These are phyloP conservation scores for Penicillium mononematosum DNA, from an alignment of 495 filamentous ascomycete genomes.

Conservation along the genomic window DNA sequence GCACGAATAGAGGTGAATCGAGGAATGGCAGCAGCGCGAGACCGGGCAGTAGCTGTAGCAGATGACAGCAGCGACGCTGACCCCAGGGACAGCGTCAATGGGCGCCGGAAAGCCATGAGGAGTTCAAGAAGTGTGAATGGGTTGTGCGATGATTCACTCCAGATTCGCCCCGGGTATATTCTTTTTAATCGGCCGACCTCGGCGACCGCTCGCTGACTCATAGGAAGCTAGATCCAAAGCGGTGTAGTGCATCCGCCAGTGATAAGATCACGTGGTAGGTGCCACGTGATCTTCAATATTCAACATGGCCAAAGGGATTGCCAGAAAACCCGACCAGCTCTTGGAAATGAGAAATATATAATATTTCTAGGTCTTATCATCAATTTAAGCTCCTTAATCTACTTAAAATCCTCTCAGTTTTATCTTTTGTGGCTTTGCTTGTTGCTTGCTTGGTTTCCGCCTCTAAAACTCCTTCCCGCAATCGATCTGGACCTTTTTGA, in stretches of 20 bases:
- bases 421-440: neutral
- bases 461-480: constrained; percentile 28
- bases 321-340: neutral
- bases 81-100: constrained; percentile 43
- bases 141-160: constrained; percentile 32
- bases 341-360: constrained; percentile 5
- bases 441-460: constrained; percentile 11
- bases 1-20: constrained; percentile 37
- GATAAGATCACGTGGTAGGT: neutral
- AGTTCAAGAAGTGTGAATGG: constrained; percentile 18
- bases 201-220: constrained; percentile 38
- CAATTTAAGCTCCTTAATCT: neutral
- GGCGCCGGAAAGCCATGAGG: constrained; percentile 51
- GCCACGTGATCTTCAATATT: constrained; percentile 1
- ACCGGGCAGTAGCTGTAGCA: constrained; percentile 30
- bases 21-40: constrained; percentile 38
- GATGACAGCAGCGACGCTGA: constrained; percentile 40
- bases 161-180: constrained; percentile 27
- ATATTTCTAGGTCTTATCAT: neutral
- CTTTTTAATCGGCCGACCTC: constrained; percentile 44
- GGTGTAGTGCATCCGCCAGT: constrained; percentile 6
- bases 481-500: constrained; percentile 20
- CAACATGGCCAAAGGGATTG: neutral
- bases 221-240: constrained; percentile 8
- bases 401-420: neutral